phyloP scores from a whole-genome alignment of 2,329 filamentous ascomycete species.

The Ophiostoma quercus region DNA sequence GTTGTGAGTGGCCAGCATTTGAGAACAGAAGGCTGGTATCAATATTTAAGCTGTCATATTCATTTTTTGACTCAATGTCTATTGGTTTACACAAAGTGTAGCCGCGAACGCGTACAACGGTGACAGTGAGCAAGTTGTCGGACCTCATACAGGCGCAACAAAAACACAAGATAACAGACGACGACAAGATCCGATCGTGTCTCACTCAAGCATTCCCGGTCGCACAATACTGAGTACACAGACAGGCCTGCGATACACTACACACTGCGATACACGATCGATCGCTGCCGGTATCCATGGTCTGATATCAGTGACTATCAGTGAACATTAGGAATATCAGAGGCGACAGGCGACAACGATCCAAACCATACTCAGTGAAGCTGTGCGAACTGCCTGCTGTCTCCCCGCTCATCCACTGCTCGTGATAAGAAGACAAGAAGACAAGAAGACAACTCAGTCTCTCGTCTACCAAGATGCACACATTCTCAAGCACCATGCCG shows the following conservation, averaged over 20 bases:
- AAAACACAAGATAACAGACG: neutral
- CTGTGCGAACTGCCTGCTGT: neutral
- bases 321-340: neutral
- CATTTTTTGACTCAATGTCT: neutral
- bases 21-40: neutral
- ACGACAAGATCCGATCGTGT: neutral
- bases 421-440: too few relatives aligned
- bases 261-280: neutral
- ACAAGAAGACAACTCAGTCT: neutral
- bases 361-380: neutral
- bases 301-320: neutral
- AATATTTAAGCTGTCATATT: neutral
- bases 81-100: neutral
- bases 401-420: neutral
- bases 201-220: neutral
- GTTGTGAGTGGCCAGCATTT: neutral
- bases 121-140: neutral
- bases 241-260: neutral
- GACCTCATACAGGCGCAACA: too few relatives aligned
- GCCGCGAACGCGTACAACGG: neutral
- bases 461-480: slow-evolving; percentile 5
- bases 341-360: neutral
- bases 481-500: slow-evolving; percentile 21
- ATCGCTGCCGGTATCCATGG: neutral
- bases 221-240: neutral